Percentiles rank a stretch among this genome's conserved stretches.
phyloP scores from a whole-genome alignment of 1,284 basidiomycete genomes.

The Anthracocystis walkeri region DNA sequence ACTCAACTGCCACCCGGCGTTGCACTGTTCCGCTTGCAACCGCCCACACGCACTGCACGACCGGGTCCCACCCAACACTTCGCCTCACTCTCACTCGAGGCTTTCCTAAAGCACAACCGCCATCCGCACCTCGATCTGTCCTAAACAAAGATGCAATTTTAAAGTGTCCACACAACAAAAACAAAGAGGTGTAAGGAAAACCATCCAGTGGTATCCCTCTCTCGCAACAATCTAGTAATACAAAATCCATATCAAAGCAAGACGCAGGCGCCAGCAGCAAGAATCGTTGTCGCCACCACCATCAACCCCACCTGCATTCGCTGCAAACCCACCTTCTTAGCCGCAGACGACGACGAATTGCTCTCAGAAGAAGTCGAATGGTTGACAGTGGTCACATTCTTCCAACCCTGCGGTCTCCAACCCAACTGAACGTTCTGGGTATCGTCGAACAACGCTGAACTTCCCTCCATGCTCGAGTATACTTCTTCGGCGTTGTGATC shows the following conservation, averaged over 20 bases:
- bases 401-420: conserved; percentile 65
- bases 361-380: conserved; percentile 11
- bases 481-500: conserved; percentile 61
- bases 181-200: background rate
- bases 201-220: too few species aligned
- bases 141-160: too few species aligned
- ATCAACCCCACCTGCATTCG: background rate
- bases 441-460: conserved; percentile 59
- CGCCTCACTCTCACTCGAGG: too few species aligned
- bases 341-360: background rate
- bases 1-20: too few species aligned
- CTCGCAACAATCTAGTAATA: too few species aligned
- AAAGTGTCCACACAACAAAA: too few species aligned
- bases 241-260: background rate
- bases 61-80: too few species aligned
- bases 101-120: too few species aligned
- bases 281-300: background rate
- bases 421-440: conserved; percentile 55
- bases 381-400: conserved; percentile 27
- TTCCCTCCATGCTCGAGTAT: conserved; percentile 55
- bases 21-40: too few species aligned
- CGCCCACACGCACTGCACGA: too few species aligned
- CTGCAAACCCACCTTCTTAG: background rate
- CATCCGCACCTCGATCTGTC: too few species aligned
- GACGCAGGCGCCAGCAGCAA: background rate